A percentile compares a stretch with the other conserved stretches of the same genome.
phyloP scores from a whole-genome alignment of 108 stramenopile genomes.

The Cyclotella distinguenda region DNA sequence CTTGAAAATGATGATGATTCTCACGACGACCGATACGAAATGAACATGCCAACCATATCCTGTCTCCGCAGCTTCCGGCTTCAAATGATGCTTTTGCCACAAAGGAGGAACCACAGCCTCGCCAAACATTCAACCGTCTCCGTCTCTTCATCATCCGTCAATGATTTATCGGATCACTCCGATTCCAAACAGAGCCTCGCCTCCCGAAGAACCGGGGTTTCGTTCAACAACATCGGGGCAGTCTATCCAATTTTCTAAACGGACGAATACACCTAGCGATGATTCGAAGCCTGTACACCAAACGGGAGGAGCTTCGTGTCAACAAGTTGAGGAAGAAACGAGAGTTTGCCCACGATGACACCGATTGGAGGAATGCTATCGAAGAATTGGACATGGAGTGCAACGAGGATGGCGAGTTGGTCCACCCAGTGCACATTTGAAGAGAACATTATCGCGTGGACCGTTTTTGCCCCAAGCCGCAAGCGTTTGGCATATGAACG shows the following conservation, averaged over 20 bases:
- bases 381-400: slow-evolving; percentile 47
- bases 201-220: slow-evolving; percentile 9
- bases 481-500: neutral
- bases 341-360: slow-evolving; percentile 40
- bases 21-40: slow-evolving; percentile 16
- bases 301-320: slow-evolving; percentile 28
- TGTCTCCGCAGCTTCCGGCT: neutral
- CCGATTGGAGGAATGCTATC: slow-evolving; percentile 49
- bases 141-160: neutral
- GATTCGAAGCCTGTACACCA: slow-evolving; percentile 29
- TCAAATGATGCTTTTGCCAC: slow-evolving; percentile 11
- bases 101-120: neutral
- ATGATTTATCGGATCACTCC: slow-evolving; percentile 3
- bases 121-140: slow-evolving; percentile 4
- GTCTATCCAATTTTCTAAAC: slow-evolving; percentile 37
- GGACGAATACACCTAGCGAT: slow-evolving; percentile 25
- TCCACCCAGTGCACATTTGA: slow-evolving; percentile 45
- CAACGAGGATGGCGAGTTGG: slow-evolving; percentile 25
- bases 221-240: slow-evolving; percentile 32
- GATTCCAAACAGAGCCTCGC: slow-evolving; percentile 7
- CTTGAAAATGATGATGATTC: slow-evolving; percentile 21
- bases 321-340: slow-evolving; percentile 47
- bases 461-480: slow-evolving; percentile 15
- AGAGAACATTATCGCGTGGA: neutral
- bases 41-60: neutral